Evolutionary conservation across 257 asterid genomes (phyloP), one percentile per base, ranked within the genome.

Genomic region (Jaltomata sinuosa): DNA sequence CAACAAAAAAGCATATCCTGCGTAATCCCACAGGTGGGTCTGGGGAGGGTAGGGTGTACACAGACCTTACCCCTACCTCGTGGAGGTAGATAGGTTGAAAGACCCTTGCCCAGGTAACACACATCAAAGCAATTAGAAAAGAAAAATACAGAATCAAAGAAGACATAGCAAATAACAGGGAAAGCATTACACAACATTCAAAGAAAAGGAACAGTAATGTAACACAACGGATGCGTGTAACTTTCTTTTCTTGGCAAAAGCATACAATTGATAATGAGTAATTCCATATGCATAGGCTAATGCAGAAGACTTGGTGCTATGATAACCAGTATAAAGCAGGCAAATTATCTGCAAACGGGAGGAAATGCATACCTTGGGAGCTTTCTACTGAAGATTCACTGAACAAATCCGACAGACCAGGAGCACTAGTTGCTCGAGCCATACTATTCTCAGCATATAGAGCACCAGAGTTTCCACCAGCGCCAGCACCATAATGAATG

Each of bases 311-410:
- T 27, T 19, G 25, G 25, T 18, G 57, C 80, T 72, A 42, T 38
- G 53, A 69, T 8, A 42, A 5, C 16, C 27, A 14, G 27, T 25
- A 27, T 31, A 77, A 49, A 77, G 42, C 19, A 77, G 29, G 62
- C 62, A 76, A 12, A 74, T 45, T 45, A 36, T 36, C 78, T 9
- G 31, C 79, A 71, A 40, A 74, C 6, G 1, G 62, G 81, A 49
- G n/a, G 38, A 31, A 53, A 36, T 54, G 10, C 45, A 29, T 87
- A 89, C 92, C 90, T 89, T 82, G 92, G 79, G 86, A 85, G 83
- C 84, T 74, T 29, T 87, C 84, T 22, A 55, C 22, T 1, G 88
- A 84, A 50, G 87, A 79, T 83, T 87, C 90, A 45, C 80, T 83
- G 14, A 71, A 42, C 84, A 85, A 82, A 84, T 91, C 89, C 7